Conservation (phyloP, 768 basidiomycete genomes). For the Pleurotus tuoliensis region DNA sequence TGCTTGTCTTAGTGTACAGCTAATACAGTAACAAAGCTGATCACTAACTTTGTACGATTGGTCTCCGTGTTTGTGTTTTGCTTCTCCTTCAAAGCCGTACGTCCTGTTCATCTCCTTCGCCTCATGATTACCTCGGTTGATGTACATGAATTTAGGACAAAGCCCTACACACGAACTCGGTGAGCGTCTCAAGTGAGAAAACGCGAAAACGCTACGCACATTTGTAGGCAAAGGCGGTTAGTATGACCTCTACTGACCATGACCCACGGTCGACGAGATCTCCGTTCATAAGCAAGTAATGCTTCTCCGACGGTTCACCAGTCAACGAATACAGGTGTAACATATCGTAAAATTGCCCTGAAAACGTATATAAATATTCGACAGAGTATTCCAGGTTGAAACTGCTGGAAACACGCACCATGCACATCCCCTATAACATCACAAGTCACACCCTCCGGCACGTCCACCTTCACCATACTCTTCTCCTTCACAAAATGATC, state of each 20-base stretch:
- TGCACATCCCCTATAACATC: slow-evolving; percentile 98
- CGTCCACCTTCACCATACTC: slow-evolving; percentile 71
- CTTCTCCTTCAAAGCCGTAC: slow-evolving; percentile 95
- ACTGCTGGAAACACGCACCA: slow-evolving; percentile 43
- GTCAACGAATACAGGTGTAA: slow-evolving; percentile 84
- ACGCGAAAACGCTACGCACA: slow-evolving; percentile 45
- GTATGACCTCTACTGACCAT: slow-evolving; percentile 90
- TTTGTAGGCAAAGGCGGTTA: slow-evolving; percentile 93
- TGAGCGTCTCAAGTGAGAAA: not conserved
- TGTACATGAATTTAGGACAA: slow-evolving; percentile 83
- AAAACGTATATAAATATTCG: slow-evolving; percentile 6
- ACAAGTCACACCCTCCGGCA: slow-evolving; percentile 75
- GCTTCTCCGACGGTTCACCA: slow-evolving; percentile 79
- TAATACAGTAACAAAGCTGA: not conserved
- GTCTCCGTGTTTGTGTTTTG: slow-evolving; percentile 94
- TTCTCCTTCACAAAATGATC: slow-evolving; percentile 71
- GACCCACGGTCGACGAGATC: slow-evolving; percentile 98
- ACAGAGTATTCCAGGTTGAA: not conserved
- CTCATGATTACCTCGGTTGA: slow-evolving; percentile 97
- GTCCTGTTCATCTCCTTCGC: slow-evolving; percentile 95
- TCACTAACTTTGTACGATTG: slow-evolving; percentile 79
- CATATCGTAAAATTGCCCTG: slow-evolving; percentile 95
- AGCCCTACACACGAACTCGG: slow-evolving; percentile 57
- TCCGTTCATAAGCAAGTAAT: slow-evolving; percentile 86
- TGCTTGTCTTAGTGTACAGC: slow-evolving; percentile 4